Evolutionary conservation across 2,329 filamentous ascomycete genomes (phyloP).

Genomic region (Lachnum nothofagi): DNA sequence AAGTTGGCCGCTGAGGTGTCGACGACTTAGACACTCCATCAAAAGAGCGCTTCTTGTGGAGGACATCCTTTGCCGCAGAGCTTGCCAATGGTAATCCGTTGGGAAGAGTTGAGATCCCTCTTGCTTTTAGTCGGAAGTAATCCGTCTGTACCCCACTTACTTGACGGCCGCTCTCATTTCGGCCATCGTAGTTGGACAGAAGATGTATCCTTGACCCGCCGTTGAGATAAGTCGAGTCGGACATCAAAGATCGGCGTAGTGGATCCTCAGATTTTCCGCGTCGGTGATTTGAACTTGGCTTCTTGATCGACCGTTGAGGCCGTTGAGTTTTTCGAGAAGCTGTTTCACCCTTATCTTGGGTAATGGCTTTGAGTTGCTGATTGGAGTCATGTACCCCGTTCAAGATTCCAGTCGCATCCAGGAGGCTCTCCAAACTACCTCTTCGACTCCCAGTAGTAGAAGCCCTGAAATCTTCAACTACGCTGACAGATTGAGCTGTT

Average conservation of each 20-base stretch:
- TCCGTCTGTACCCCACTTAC: conserved; percentile 33
- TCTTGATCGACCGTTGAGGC: conserved; percentile 14
- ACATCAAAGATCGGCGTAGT: conserved; percentile 27
- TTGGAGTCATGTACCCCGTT: conserved; percentile 25
- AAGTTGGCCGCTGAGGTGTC: conserved; percentile 13
- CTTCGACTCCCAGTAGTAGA: conserved; percentile 20
- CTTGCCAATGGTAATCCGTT: conserved; percentile 30
- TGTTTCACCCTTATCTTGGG: conserved; percentile 8
- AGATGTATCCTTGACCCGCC: conserved; percentile 31
- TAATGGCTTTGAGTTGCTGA: conserved; percentile 18
- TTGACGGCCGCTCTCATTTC: conserved; percentile 23
- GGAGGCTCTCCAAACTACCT: conserved; percentile 26
- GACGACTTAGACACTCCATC: conserved; percentile 22
- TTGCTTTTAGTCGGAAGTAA: conserved; percentile 34
- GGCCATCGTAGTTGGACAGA: conserved; percentile 19
- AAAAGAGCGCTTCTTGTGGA: conserved; percentile 25
- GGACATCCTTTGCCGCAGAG: conserved; percentile 24
- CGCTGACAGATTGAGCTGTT: conserved; percentile 20
- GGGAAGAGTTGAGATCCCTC: conserved; percentile 31
- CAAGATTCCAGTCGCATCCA: conserved; percentile 24
- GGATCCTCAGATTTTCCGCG: conserved; percentile 24
- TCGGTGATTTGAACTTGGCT: conserved; percentile 19
- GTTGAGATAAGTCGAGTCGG: conserved; percentile 29
- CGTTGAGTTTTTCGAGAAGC: conserved; percentile 19
- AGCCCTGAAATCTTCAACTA: conserved; percentile 32